Base-by-base conservation (phyloP, 768 basidiomycete species). In the Podaxis sp. region DNA sequence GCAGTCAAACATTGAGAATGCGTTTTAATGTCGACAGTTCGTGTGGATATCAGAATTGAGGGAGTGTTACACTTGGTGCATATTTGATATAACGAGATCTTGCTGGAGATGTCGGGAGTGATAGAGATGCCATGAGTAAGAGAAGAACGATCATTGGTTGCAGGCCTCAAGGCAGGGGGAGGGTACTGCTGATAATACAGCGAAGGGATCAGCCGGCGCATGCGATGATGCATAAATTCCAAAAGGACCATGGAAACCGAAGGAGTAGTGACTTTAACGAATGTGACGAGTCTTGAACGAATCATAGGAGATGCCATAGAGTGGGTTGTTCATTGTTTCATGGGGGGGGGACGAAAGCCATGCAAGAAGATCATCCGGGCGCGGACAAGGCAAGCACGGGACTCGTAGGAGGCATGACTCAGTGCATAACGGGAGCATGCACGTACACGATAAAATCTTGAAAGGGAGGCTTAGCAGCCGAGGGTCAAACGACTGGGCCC, bases 401-500 rank as follows among this genome's bases (percentile, higher is more conserved):
- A 12, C 24, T 42, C 61, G 51, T 55, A 36, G 11, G 17, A 48
- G 30, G 38, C 48, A 56, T 48, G 48, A 24, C 53, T 17, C 40
- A 42, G 36, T 33, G 48, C 61, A 63, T 36, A 39, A 51, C n/a
- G 17, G 36, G 42, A 44, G 13, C 13, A 52, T 33, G 36, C 52
- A 17, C 44, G 44, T 46, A 46, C 6, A 9, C 19, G 17, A 17
- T 46, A n/a, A 46, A 46, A 46, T 46, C 44, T 46, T 19, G 44
- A 7, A 46, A 46, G 19, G 22, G 6, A 22, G 4, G 12, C 15
- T 63, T 51, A 63, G 36, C 61, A 63, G 5, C 61, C 61, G 33
- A 63, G 33, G 17, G 61, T 38, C 81, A 89, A 80, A 59, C 87
- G 82, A 26, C 80, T 69, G 4, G 89, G 84, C 13, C 84, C 85